These are phyloP conservation scores for Sporisorium sorghi DNA, from an alignment of 1,284 basidiomycete species.

Conservation along the genomic window DNA sequence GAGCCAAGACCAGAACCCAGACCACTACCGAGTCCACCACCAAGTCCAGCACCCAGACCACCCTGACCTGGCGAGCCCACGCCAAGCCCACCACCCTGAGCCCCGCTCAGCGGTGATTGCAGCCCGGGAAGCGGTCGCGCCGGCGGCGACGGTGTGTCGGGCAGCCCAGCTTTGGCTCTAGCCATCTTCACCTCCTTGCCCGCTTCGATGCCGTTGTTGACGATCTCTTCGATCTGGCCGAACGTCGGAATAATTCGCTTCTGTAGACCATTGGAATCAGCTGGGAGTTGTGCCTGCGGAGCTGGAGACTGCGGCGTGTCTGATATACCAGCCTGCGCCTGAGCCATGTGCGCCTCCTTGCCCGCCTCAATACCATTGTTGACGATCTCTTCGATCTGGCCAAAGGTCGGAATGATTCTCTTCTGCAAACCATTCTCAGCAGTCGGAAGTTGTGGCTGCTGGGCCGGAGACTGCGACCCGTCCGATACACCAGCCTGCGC, in stretches of 20 bases:
- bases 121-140: too few species aligned
- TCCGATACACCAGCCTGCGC: background rate
- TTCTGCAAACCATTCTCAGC: too few species aligned
- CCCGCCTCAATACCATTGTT: slow-evolving; percentile 9
- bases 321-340: background rate
- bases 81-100: too few species aligned
- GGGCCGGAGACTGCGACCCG: background rate
- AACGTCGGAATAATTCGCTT: slow-evolving; percentile 3
- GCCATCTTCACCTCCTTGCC: slow-evolving; percentile 1
- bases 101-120: background rate
- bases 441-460: too few species aligned
- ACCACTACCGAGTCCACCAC: too few species aligned
- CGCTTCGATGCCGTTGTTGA: slow-evolving; percentile 6
- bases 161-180: background rate
- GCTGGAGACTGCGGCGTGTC: slow-evolving; percentile 1
- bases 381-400: slow-evolving; percentile 13
- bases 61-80: too few species aligned
- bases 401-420: slow-evolving; percentile 3
- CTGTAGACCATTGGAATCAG: too few species aligned
- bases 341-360: background rate
- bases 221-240: slow-evolving; percentile 12
- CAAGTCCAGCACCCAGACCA: background rate
- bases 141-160: background rate
- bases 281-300: background rate
- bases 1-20: too few species aligned